Evolutionary conservation across 495 filamentous ascomycete species (phyloP), one percentile per base, ranked within the genome.

Genomic region (Lasiosphaeris hirsuta): DNA sequence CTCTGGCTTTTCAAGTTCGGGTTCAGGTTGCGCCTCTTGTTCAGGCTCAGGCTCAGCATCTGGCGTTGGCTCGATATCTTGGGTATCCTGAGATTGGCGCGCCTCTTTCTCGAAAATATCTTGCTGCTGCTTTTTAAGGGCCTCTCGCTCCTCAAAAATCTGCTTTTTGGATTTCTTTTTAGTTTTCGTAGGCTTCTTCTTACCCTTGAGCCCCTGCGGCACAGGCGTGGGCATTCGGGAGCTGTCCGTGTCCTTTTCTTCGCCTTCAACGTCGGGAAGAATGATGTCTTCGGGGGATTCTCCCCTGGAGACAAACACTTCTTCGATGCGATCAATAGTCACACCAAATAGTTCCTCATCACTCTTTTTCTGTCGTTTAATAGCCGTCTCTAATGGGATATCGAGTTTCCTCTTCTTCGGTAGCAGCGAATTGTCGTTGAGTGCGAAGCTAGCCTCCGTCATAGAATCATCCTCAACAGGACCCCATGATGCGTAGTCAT

Each of bases 81-180:
- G 68, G 4, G 69, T 63, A 34, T 75, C 74, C 56, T 73, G 71
- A 10, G 61, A 54, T 23, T 54, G 57, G 19, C 46, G 36, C 7
- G 68, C 62, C 56, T 70, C 74, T 57, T 67, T 78, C 60, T 69
- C 68, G 15, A 62, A 63, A 8, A 64, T 60, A 78, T 68, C 73
- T 37, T 76, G 67, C 49, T 78, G 74, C 45, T 77, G 60, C 46
- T 72, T 70, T 65, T 83, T 84, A 58, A 83, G 72, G 14, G 82
- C 82, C 70, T 89, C 84, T 13, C 79, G 76, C 62, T 91, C 87
- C 65, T 87, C 82, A 47, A 86, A 80, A 5, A 89, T 63, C 68
- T 89, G 85, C 66, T 88, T 90, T 72, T 89, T 90, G 3, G 86
- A 83, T 69, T 87, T 90, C 73, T 80, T 84, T 69, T 84, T 86